Conservation (phyloP, 352 stramenopile genomes). For the Phytophthora sp. region DNA sequence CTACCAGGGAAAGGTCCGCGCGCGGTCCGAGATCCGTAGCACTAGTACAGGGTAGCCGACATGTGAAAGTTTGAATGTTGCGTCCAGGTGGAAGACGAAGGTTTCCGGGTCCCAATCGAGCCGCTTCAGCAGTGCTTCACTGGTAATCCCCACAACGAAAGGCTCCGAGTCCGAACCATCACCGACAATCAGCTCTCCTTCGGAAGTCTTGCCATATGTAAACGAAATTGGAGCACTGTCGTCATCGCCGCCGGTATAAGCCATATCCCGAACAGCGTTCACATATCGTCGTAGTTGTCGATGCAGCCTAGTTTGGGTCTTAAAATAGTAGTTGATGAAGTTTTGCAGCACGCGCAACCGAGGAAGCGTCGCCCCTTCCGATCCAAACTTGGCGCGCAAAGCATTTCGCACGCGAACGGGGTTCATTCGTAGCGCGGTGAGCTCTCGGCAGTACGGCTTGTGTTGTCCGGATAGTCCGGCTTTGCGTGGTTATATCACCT, state of each 20-base stretch:
- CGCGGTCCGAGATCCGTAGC: neutral
- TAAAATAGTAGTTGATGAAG: neutral
- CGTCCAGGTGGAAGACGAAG: conserved; percentile 1
- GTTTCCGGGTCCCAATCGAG: neutral
- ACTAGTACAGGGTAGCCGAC: too few relatives aligned
- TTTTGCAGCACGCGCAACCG: neutral
- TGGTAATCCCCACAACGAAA: neutral
- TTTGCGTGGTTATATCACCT: neutral
- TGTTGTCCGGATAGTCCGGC: neutral
- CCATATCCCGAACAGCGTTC: neutral
- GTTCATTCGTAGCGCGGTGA: neutral
- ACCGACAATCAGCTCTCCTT: neutral
- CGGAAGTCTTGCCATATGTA: neutral
- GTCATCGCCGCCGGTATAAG: neutral
- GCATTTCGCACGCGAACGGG: neutral
- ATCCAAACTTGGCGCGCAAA: neutral
- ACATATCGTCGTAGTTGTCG: neutral
- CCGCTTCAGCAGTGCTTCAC: neutral
- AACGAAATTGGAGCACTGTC: neutral
- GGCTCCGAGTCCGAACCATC: too few relatives aligned
- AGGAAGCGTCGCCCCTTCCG: neutral
- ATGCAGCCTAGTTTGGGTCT: neutral
- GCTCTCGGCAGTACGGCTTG: neutral
- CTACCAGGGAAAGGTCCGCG: neutral
- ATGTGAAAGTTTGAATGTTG: neutral